Percentiles rank a stretch among this genome's conserved stretches.
phyloP scores from a whole-genome alignment of 2,329 filamentous ascomycete species.

The Penicillium verrucosum region DNA sequence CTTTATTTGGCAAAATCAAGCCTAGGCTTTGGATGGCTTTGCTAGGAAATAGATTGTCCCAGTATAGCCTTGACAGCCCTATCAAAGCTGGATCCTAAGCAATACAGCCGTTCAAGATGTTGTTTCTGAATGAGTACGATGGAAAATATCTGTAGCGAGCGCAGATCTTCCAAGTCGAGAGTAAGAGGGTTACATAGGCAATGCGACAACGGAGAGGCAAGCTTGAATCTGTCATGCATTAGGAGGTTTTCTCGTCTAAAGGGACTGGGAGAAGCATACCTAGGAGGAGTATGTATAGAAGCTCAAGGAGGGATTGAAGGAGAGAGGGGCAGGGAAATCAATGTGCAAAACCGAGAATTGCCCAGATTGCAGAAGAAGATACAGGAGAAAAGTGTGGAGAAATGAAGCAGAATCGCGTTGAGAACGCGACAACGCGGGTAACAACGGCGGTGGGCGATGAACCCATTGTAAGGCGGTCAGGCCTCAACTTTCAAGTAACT shows the following conservation, averaged over 20 bases:
- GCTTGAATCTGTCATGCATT: background rate
- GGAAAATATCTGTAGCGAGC: background rate
- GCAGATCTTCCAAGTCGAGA: no score
- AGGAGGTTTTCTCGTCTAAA: no score
- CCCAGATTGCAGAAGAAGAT: background rate
- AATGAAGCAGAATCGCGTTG: conserved; percentile 8
- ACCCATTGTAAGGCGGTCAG: background rate
- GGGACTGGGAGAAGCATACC: background rate
- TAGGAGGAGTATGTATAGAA: background rate
- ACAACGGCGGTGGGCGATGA: background rate
- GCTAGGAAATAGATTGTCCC: background rate
- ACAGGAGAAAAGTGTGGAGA: conserved; percentile 1
- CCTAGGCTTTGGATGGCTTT: background rate
- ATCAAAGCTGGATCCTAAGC: background rate
- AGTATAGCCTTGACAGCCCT: background rate
- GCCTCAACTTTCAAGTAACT: background rate
- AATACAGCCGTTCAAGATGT: background rate
- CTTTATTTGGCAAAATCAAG: background rate
- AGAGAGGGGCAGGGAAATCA: background rate
- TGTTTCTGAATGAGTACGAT: background rate
- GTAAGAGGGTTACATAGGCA: background rate
- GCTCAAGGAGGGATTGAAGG: background rate
- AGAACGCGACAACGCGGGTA: conserved; percentile 4
- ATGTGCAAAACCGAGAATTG: background rate
- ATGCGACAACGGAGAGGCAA: background rate